Base-by-base conservation (phyloP, 352 stramenopile species). In the Globisporangium takayamanum region DNA sequence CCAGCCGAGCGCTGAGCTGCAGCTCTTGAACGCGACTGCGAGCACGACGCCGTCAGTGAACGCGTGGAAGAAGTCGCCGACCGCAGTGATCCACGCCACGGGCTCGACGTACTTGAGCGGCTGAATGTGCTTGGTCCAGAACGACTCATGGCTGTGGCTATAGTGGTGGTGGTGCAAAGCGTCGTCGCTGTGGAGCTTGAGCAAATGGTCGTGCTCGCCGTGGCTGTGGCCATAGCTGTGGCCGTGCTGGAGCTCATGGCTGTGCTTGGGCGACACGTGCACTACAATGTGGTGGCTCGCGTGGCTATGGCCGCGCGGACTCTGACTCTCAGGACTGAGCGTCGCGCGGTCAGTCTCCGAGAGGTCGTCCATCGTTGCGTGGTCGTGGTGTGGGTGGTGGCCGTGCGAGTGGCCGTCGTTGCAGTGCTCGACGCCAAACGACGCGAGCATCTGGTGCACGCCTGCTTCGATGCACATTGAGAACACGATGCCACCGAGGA, bases 391-490 rank as follows among this genome's bases (percentile, higher is more conserved):
- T 11, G 22, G 15, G 45, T 61, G 22, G 36, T 55, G 53, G 53
- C 62, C 30, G 22, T 58, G 50, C 18, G 28, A 20, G 30, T 67
- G 61, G 28, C 47, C 50, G 30, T 49, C 49, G 46, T 66, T 18
- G 53, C 50, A 58, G 33, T 53, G 53, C 7, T 65, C 61, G 7
- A 39, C 65, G n/a, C 67, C 63, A 49, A 76, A 71, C 20, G 59
- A 46, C 7, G 46, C 33, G 18, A 76, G 52, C 49, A 73, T 16
- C 37, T 68, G 55, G 51, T 76, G 68, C 4, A 73, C 55, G 7
- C 65, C 55, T 8, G 69, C 59, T 46, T 76, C 68, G 8, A 72
- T 60, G 10, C 41, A 49, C 63, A 76, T 76, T 1, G 69, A 76
- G 37, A 73, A 50, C 3, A 57, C 57, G 47, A 76, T 66, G 22